Conservation (phyloP, 805 yeast species). For the Candida coleopterorum region DNA sequence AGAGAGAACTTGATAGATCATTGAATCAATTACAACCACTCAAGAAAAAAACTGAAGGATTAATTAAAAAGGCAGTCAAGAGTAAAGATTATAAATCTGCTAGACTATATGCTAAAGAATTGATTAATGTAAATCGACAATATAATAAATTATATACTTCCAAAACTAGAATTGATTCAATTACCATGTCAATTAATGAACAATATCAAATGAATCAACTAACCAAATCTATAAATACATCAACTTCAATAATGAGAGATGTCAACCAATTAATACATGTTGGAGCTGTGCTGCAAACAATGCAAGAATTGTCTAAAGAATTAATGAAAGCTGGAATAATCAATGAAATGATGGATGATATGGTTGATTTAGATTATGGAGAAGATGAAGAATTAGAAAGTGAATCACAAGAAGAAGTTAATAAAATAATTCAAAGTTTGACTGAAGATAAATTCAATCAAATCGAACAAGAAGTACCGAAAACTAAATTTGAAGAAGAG, state of each 20-base stretch:
- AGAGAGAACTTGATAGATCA: constrained; percentile 79
- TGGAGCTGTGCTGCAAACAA: constrained; percentile 76
- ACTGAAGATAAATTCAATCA: constrained; percentile 37
- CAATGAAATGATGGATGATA: constrained; percentile 93
- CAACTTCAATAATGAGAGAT: constrained; percentile 82
- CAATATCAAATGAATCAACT: constrained; percentile 82
- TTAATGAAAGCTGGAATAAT: constrained; percentile 81
- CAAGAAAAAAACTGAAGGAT: constrained; percentile 70
- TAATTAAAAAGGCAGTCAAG: constrained; percentile 72
- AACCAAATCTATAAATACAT: constrained; percentile 73
- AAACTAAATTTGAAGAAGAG: constrained; percentile 16
- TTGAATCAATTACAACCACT: constrained; percentile 52
- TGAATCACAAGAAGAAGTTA: constrained; percentile 65
- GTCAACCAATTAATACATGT: constrained; percentile 73
- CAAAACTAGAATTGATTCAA: constrained; percentile 80
- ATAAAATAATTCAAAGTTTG: constrained; percentile 46
- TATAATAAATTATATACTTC: constrained; percentile 69
- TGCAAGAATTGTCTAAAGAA: constrained; percentile 84
- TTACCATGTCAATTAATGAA: constrained; percentile 85
- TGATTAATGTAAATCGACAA: constrained; percentile 69
- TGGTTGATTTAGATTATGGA: constrained; percentile 65
- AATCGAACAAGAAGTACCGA: constrained; percentile 31
- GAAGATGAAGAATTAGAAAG: constrained; percentile 62
- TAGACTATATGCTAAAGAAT: constrained; percentile 74
- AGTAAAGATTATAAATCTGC: constrained; percentile 75